Percentiles rank a stretch among this genome's conserved stretches.
phyloP scores from a whole-genome alignment of 2,329 filamentous ascomycete species.

The Gaeumannomyces sp. region DNA sequence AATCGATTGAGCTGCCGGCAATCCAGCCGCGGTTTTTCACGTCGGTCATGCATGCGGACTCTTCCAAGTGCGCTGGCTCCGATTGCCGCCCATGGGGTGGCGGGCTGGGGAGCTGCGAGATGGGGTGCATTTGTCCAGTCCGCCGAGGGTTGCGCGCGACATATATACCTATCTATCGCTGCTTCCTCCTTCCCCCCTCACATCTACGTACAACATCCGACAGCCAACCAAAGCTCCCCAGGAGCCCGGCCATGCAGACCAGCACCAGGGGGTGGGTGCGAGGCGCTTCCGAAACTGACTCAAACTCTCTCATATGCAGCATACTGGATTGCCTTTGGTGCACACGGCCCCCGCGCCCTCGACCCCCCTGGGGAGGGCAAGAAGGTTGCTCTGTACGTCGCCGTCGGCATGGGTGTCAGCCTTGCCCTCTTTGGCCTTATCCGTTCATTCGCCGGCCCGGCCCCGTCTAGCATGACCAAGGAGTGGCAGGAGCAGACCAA shows the following conservation, averaged over 20 bases:
- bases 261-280: not conserved
- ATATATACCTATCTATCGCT: not conserved
- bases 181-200: not conserved
- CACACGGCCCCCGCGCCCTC: constrained; percentile 84
- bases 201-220: not conserved
- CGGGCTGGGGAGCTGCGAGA: not conserved
- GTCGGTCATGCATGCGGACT: not conserved
- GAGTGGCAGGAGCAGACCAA: constrained; percentile 96
- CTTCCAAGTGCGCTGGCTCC: not conserved
- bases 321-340: constrained; percentile 98
- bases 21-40: not conserved
- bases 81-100: not conserved
- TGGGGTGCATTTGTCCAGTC: not conserved
- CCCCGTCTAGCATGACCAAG: constrained; percentile 85
- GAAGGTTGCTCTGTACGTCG: constrained; percentile 70
- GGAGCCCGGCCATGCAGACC: not conserved
- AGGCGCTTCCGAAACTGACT: constrained; percentile 26
- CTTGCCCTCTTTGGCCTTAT: constrained; percentile 65
- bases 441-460: constrained; percentile 64
- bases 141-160: not conserved
- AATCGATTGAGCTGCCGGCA: not conserved
- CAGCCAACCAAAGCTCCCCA: not conserved
- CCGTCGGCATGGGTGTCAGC: constrained; percentile 59
- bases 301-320: constrained; percentile 52
- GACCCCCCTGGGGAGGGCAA: constrained; percentile 78